These are phyloP conservation scores for Alternaria sp. DNA, from an alignment of 2,329 filamentous ascomycete species.

Conservation along the genomic window DNA sequence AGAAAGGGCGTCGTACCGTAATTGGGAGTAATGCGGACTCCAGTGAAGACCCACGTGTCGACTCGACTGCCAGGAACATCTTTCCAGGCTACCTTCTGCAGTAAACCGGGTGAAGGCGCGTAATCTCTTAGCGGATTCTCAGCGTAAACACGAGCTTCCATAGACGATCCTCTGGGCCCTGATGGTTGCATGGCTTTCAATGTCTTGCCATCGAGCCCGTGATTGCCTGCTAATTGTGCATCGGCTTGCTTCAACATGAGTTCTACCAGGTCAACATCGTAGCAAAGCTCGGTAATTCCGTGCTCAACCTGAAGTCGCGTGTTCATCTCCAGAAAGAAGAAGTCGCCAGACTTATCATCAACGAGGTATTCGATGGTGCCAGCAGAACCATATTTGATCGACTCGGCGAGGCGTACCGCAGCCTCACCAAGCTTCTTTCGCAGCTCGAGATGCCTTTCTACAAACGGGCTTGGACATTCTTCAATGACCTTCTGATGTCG, in stretches of 20 bases:
- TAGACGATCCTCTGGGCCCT: constrained; percentile 55
- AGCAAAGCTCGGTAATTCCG: constrained; percentile 64
- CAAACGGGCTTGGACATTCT: constrained; percentile 80
- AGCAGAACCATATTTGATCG: constrained; percentile 75
- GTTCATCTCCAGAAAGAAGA: constrained; percentile 71
- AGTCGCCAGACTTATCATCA: constrained; percentile 79
- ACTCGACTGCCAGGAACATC: constrained; percentile 58
- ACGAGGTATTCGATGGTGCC: constrained; percentile 92
- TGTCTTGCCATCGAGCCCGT: constrained; percentile 51
- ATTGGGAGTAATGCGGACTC: constrained; percentile 62
- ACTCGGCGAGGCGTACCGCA: constrained; percentile 70
- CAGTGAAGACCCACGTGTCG: constrained; percentile 69
- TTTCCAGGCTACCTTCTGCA: constrained; percentile 65
- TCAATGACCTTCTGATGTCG: constrained; percentile 91
- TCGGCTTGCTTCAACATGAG: constrained; percentile 64
- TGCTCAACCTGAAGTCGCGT: constrained; percentile 65
- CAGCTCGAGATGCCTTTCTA: constrained; percentile 59
- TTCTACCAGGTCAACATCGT: constrained; percentile 60
- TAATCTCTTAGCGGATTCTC: constrained; percentile 66
- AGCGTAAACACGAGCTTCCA: constrained; percentile 63
- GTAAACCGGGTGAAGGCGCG: constrained; percentile 63
- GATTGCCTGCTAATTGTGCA: constrained; percentile 53
- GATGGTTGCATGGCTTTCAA: constrained; percentile 53
- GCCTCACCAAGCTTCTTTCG: constrained; percentile 68
- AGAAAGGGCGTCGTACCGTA: constrained; percentile 50